Base-by-base conservation (phyloP, 495 filamentous ascomycete genomes). In the Lepraria neglecta region DNA sequence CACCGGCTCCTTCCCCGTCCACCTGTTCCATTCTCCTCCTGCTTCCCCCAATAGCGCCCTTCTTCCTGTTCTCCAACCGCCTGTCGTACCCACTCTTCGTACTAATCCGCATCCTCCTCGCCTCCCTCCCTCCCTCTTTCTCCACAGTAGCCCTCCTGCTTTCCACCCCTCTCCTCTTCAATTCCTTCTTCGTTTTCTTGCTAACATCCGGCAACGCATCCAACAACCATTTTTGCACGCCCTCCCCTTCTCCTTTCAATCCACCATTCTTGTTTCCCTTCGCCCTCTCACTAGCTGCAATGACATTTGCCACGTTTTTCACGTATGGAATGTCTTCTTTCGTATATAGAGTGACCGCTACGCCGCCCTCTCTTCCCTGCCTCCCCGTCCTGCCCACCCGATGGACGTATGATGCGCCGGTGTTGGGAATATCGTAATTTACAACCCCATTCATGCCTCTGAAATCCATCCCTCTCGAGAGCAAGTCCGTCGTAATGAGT, bases 381-480 rank as follows among this genome's bases (percentile, higher is more conserved):
- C 94, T 78, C 2, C 92, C 94, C 0, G 95, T 97, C 57, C 94
- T 83, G 5, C 94, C 94, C 2, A 92, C 89, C 27, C 94, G 89
- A 74, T 98, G 94, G 24, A 98, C 87, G 65, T 98, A 98, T 6
- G 87, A 84, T 5, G 91, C 90, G 6, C 87, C 85, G 0, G 89
- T 92, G 43, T 84, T 90, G 2, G 94, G 95, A 51, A 97, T 87
- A 70, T 98, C 94, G 74, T 97, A 98, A 74, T 97, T 98, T 30
- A 97, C 85, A 1, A 98, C 91, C 42, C 91, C 88, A 66, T 96
- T 94, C 58, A 98, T 84, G 30, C 95, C 80, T 15, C 85, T 82
- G 74, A 97, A 96, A 73, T 98, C 94, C 45, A 98, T 82, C 27
- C 94, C 94, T 40, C 94, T 85, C 12, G 90, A 86, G 1, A 97